Base-by-base conservation (phyloP, 202 grass and related monocot species). In the Setaria viridis region DNA sequence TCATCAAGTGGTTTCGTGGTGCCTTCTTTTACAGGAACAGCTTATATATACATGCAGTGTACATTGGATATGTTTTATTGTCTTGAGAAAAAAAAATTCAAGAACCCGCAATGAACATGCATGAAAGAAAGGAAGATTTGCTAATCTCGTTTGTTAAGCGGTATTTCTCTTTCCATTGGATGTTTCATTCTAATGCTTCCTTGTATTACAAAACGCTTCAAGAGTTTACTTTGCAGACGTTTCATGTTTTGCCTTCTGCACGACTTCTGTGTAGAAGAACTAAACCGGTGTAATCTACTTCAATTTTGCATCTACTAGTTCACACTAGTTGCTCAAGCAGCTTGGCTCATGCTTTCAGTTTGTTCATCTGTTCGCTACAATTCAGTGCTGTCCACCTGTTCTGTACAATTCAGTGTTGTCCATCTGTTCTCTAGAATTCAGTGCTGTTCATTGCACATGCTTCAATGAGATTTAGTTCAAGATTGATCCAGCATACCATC, bases 361-460 rank as follows among this genome's bases (percentile, higher is more conserved):
- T 57, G 46, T 56, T 35, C 19, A 17, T 70, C 50, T 67, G 43
- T 46, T 69, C 32, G 74, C 34, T 17, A 70, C 77, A 53, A 57
- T 62, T 21, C 39, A 59, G n/a, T 60, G 58, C 4, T 57, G 21
- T 25, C 20, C 29, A 14, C 43, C 84, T 79, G 21, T 46, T 69
- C 32, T 80, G 25, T 17, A 70, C 77, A 53, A 57, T 62, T 21
- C 39, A 59, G n/a, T 60, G 58, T 2, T 57, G 21, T 25, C 20
- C 29, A 14, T 51, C 84, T 79, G 21, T 37, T 62, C 50, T 79
- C 35, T 9, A 62, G 82, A 42, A 48, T 70, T 73, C 56, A 50
- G 25, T 51, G 13, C 0, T 32, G 21, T 32, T 16, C 13, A 33
- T 50, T 7, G 29, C n/a, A 60, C 9, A 56, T n/a, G 55, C 55